Base-by-base conservation (phyloP, 2,329 filamentous ascomycete genomes). In the Fusarium oligoseptatum region DNA sequence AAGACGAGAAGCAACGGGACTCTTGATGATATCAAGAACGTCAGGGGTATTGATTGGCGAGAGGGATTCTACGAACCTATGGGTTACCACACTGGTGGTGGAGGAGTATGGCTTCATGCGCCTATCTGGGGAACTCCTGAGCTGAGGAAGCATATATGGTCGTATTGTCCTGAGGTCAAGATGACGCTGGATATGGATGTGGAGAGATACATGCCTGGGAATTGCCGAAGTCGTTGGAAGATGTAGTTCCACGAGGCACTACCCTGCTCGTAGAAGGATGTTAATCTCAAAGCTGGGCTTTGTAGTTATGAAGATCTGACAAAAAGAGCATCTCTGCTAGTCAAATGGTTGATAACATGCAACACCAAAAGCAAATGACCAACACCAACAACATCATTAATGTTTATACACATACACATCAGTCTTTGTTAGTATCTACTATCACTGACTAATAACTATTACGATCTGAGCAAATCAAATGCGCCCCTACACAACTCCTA, bases 121-220 rank as follows among this genome's bases (percentile, higher is more conserved):
- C 81, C 80, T 2, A 85, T 90, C 45, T 90, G 88, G 88, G 86
- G 87, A 29, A 84, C 82, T 6, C 85, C 85, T 0, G 81, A 84
- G 70, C 75, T 83, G 77, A 82, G 89, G 29, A 83, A 84, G 69
- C 85, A 89, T 69, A 86, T 90, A 48, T 90, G 87, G 85, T 82
- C 85, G 32, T 90, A 90, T 78, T 90, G 88, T 69, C 89, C 89
- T 1, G 89, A 91, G 78, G 83, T 90, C 34, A 90, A 90, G 82
- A 88, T 90, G 84, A 88, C 85, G 55, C 78, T 90, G 32, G 81
- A 82, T 60, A 90, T 90, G 88, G 87, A 90, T 71, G 85, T 84
- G 8, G 87, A 86, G 50, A 82, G 84, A 70, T 88, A 84, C 70
- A 84, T 89, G 6, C 87, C 87, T 1, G 87, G 87, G 8, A 75